Evolutionary conservation across 2,329 filamentous ascomycete genomes (phyloP), one percentile per base, ranked within the genome.

Genomic region (Penicillium sp.): DNA sequence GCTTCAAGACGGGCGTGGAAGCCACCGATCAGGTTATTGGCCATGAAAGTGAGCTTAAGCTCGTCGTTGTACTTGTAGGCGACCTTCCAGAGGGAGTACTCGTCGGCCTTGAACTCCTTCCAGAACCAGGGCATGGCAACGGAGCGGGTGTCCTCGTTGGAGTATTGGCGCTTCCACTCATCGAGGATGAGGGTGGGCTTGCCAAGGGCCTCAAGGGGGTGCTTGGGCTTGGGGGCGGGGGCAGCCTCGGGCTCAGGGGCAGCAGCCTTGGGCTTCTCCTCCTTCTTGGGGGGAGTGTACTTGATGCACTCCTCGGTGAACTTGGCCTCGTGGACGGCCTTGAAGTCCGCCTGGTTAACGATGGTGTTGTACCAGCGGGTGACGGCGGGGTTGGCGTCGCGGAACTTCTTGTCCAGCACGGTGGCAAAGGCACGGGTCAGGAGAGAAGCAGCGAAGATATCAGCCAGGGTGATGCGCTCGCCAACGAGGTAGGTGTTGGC

Each of bases 31-130:
- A 97, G 81, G 85, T 99, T 99, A 83, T 88, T 90, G 66, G 90
- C 92, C 94, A 99, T 99, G 89, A 99, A 99, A 71, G 88, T 89
- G 77, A 94, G 81, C 71, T 90, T 96, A 64, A 99, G 84, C 86
- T 99, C 94, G 56, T 96, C 86, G 78, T 96, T 95, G 84, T 99
- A 99, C 87, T 96, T 96, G 87, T 96, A 99, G 78, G 92, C 87
- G 66, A 92, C 80, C 75, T 85, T 86, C 90, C 91, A 99, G 75
- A 99, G 79, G 50, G 91, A 95, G 85, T 94, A 99, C 79, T 99
- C 94, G 62, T 91, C 87, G 66, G 94, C 87, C 72, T 94, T 92
- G 78, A 85, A 84, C 76, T 95, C 90, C 80, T 96, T 86, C 92
- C 92, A 99, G 87, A 99, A 97, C 88, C 89, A 97, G 75, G 92